phyloP scores from a whole-genome alignment of 2,329 filamentous ascomycete species.

The Lecanosticta acicola region DNA sequence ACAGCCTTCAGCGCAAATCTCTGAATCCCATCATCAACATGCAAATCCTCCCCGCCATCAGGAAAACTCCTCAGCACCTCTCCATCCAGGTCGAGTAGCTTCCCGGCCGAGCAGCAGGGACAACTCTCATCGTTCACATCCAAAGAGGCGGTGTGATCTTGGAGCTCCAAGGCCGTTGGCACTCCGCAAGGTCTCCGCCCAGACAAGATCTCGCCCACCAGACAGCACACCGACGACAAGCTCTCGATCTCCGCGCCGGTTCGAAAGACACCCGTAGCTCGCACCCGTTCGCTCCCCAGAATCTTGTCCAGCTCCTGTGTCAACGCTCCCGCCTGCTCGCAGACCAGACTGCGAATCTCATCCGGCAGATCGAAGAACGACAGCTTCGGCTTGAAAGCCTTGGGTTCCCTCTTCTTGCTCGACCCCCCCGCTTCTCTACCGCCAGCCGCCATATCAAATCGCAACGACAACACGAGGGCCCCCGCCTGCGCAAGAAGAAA shows the following conservation, averaged over 20 bases:
- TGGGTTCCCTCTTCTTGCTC: too few relatives aligned
- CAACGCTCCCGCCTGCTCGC: neutral
- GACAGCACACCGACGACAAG: constrained; percentile 1
- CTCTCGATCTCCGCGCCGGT: neutral
- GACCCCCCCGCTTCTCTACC: too few relatives aligned
- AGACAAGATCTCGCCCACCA: neutral
- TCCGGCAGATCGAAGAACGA: neutral
- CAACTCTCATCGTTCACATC: neutral
- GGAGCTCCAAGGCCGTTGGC: neutral
- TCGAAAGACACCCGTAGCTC: constrained; percentile 2
- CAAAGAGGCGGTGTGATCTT: neutral
- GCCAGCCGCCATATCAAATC: too few relatives aligned
- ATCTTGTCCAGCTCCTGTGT: constrained; percentile 1
- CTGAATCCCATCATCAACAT: neutral
- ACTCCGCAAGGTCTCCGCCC: neutral
- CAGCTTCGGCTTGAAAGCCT: too few relatives aligned
- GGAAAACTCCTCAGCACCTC: constrained; percentile 3
- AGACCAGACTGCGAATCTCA: neutral
- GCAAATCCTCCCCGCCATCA: constrained; percentile 4
- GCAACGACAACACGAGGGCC: too few relatives aligned
- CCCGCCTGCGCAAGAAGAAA: too few relatives aligned
- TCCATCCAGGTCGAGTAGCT: constrained; percentile 3
- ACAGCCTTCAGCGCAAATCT: neutral
- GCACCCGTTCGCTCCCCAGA: neutral
- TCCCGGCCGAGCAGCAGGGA: neutral